These are phyloP conservation scores for Colletotrichum sp. DNA, from an alignment of 2,329 filamentous ascomycete species.

Conservation along the genomic window DNA sequence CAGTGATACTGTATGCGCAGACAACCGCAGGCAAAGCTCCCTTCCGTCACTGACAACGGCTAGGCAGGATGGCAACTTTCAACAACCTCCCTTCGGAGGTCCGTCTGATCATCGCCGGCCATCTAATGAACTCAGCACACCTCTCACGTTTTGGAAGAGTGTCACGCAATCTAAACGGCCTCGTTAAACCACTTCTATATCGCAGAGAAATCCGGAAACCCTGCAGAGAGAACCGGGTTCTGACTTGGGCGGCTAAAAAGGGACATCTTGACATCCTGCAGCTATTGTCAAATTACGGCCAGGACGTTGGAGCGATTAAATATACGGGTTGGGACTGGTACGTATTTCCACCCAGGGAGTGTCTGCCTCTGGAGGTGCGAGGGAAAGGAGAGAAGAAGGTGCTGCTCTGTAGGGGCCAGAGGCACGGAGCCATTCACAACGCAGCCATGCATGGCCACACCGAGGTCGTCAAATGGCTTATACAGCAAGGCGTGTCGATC, in stretches of 20 bases:
- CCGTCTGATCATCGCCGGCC: not conserved
- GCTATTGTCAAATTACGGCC: not conserved
- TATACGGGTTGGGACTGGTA: not conserved
- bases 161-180: not conserved
- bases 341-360: not conserved
- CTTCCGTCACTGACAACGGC: not conserved
- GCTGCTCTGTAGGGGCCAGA: not conserved
- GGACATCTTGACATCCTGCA: not conserved
- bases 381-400: not conserved
- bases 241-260: not conserved
- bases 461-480: not conserved
- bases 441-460: not conserved
- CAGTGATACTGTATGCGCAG: not conserved
- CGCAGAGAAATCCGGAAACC: not conserved
- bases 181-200: not conserved
- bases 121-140: not conserved
- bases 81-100: not conserved
- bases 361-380: not conserved
- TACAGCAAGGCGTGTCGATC: not conserved
- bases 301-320: not conserved
- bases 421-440: not conserved
- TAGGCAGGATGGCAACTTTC: not conserved
- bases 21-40: not conserved
- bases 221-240: not conserved
- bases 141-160: not conserved